Evolutionary conservation across 2,329 filamentous ascomycete species (phyloP), one percentile per base, ranked within the genome.

Genomic region (Phaeosphaeria sp.): DNA sequence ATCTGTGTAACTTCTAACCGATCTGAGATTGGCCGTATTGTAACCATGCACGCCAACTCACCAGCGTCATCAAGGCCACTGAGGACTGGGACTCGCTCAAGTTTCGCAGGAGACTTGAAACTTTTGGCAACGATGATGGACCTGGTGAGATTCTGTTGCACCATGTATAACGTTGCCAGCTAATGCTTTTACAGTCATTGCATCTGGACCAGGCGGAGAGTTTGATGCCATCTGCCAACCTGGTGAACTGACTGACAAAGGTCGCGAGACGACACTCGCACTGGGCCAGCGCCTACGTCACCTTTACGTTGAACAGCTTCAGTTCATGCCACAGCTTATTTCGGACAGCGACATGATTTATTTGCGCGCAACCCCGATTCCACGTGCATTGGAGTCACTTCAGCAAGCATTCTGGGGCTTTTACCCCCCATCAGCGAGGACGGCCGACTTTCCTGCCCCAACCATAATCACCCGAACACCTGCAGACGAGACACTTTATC

Each of bases 11-110:
- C 8, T 44, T 22, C 61, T 67, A 2, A 67, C 44, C 8, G 2
- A 53, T 36, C 44, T 52, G 63, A 83, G 84, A 88, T 78, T 99
- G 95, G 95, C 92, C 95, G 1, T 98, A 97, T 79, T 99, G 95
- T 80, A 86, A 86, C 64, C 87, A 89, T 54, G 91, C 91, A 21
- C 86, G 87, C 57, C 88, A 89, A 64, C 84, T 98, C 74, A 86
- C 83, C 24, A 85, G 86, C 57, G 83, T 86, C 58, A 83, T 89
- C 22, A 80, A 87, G 62, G 80, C 80, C 40, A 84, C 79, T 46
- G 82, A 83, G 55, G 83, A 83, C 69, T 89, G 86, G 86, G 83
- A 87, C 66, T 79, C 79, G 1, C 80, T 90, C 58, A 81, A 84
- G 66, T 90, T 86, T 79, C 81, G 88, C 66, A 86, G 93, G 59